Conservation (phyloP, 345 rosid genomes). For the Erysimum cheiranthoides region DNA sequence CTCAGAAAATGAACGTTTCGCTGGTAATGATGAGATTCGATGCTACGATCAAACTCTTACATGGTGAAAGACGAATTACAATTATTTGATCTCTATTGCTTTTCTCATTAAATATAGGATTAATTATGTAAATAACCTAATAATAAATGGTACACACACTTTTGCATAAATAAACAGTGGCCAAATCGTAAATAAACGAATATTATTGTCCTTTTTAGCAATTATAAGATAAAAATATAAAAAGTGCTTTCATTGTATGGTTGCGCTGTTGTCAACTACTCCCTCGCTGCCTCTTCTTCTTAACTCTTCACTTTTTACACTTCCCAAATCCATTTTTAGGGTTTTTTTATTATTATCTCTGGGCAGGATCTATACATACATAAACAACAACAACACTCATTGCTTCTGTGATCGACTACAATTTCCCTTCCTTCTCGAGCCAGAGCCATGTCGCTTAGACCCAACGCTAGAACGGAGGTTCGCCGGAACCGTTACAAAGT, state of each 20-base stretch:
- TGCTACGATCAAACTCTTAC: no score
- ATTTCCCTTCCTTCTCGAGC: neutral
- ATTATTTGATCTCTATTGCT: no score
- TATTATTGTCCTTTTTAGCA: neutral
- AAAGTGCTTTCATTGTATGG: neutral
- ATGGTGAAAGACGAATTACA: no score
- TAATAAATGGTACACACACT: neutral
- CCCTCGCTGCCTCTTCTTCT: constrained; percentile 9
- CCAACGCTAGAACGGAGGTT: constrained; percentile 72
- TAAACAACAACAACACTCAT: neutral
- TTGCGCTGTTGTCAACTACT: constrained; percentile 22
- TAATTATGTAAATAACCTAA: constrained; percentile 2
- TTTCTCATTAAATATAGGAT: no score
- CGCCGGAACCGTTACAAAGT: constrained; percentile 85
- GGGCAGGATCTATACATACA: constrained; percentile 18
- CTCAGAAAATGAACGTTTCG: no score
- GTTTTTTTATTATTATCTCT: neutral
- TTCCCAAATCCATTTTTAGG: constrained; percentile 17
- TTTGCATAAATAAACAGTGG: constrained; percentile 1
- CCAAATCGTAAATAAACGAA: neutral
- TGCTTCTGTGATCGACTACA: constrained; percentile 10
- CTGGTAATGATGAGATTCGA: no score
- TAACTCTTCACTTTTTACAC: constrained; percentile 1
- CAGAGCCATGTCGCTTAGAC: constrained; percentile 74
- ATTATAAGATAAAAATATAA: neutral